Conservation (phyloP, 306 rosid species). For the Acacia acuminata region DNA sequence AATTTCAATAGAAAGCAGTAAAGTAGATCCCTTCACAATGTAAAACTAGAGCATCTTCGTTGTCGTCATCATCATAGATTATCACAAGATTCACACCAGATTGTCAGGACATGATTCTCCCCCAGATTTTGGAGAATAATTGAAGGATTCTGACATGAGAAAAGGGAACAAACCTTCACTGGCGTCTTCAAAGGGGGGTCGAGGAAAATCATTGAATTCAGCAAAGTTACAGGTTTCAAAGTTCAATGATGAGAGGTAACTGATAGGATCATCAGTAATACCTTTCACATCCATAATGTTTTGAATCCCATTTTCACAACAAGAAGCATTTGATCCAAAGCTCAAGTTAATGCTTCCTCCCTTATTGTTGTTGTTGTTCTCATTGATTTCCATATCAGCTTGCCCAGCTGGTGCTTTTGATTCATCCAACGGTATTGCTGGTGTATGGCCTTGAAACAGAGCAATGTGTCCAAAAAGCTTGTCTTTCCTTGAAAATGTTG, state of each 20-base stretch:
- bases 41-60: slow-evolving; percentile 12
- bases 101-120: slow-evolving; percentile 58
- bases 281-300: slow-evolving; percentile 58
- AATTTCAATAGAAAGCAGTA: slow-evolving; percentile 35
- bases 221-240: slow-evolving; percentile 78
- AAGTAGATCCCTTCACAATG: slow-evolving; percentile 28
- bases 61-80: slow-evolving; percentile 23
- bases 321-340: slow-evolving; percentile 59
- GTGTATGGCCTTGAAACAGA: slow-evolving; percentile 97
- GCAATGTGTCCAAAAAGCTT: slow-evolving; percentile 99
- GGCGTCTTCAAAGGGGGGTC: slow-evolving; percentile 85
- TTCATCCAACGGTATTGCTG: slow-evolving; percentile 86
- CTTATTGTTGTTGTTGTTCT: slow-evolving; percentile 34
- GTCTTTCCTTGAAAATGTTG: slow-evolving; percentile 99
- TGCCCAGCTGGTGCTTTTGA: slow-evolving; percentile 43
- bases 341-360: slow-evolving; percentile 57
- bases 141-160: slow-evolving; percentile 68
- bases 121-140: slow-evolving; percentile 60
- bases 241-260: slow-evolving; percentile 77
- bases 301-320: slow-evolving; percentile 45
- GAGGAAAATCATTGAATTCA: slow-evolving; percentile 81
- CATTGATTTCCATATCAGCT: slow-evolving; percentile 52
- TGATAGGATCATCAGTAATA: slow-evolving; percentile 69
- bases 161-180: slow-evolving; percentile 75
- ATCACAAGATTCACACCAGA: slow-evolving; percentile 28